Percentiles rank a stretch among this genome's conserved stretches.
Evolutionary conservation across 1,284 basidiomycete species (phyloP).

Genomic region (Inonotus obliquus): DNA sequence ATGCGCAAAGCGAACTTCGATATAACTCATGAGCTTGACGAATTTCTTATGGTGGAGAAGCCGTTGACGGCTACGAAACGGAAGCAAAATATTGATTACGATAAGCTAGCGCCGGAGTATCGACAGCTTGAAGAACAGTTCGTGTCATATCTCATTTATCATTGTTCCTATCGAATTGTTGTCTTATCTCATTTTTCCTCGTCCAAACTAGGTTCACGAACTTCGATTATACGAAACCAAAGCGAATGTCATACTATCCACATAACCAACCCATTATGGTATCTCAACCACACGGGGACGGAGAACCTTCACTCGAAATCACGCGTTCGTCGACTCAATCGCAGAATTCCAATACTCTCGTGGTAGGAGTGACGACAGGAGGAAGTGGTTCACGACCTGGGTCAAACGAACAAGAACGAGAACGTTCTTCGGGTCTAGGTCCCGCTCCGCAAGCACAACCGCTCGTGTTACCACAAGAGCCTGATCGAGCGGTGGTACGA

Average conservation of each 20-base stretch:
- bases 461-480: background rate
- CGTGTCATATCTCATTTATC: constrained; percentile 25
- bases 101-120: constrained; percentile 86
- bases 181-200: too few relatives aligned
- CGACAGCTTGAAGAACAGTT: constrained; percentile 92
- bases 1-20: constrained; percentile 96
- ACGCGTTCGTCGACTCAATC: constrained; percentile 11
- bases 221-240: constrained; percentile 65
- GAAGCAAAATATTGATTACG: constrained; percentile 77
- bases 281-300: constrained; percentile 21
- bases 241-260: constrained; percentile 73
- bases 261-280: constrained; percentile 65
- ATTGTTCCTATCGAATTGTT: background rate
- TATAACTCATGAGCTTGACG: constrained; percentile 94
- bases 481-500: constrained; percentile 1
- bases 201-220: constrained; percentile 56
- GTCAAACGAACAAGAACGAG: constrained; percentile 1
- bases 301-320: constrained; percentile 13
- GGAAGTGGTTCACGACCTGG: constrained; percentile 4
- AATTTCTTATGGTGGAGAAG: constrained; percentile 94
- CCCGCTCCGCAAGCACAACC: background rate
- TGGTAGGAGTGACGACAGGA: constrained; percentile 5
- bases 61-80: constrained; percentile 91
- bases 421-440: background rate
- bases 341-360: constrained; percentile 6